These are phyloP conservation scores for Sporormia fimetaria DNA, from an alignment of 495 filamentous ascomycete genomes.

Conservation along the genomic window DNA sequence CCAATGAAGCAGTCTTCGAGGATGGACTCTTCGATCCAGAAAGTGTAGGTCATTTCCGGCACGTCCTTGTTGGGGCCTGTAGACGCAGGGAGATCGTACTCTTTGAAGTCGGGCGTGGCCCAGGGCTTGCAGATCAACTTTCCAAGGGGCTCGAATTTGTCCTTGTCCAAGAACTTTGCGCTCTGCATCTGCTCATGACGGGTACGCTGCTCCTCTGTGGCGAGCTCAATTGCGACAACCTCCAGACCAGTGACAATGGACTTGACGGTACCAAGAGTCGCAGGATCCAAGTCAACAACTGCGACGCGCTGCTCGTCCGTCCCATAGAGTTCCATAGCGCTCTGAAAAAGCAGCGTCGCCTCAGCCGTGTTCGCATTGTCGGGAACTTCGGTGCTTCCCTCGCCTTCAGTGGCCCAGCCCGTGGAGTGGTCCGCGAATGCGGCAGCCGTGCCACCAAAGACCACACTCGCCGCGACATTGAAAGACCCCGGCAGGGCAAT, in stretches of 20 bases:
- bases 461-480: constrained; percentile 53
- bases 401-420: constrained; percentile 32
- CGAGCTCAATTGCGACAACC: constrained; percentile 38
- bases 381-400: background rate
- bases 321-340: constrained; percentile 32
- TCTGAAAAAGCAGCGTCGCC: constrained; percentile 33
- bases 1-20: constrained; percentile 54
- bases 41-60: constrained; percentile 39
- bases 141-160: constrained; percentile 28
- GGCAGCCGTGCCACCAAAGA: constrained; percentile 43
- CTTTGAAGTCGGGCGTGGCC: constrained; percentile 20
- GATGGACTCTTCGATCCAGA: constrained; percentile 56
- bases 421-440: constrained; percentile 27
- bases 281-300: constrained; percentile 2
- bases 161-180: constrained; percentile 8
- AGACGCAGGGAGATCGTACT: constrained; percentile 28
- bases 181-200: constrained; percentile 30
- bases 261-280: constrained; percentile 30
- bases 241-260: constrained; percentile 46
- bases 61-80: constrained; percentile 15
- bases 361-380: constrained; percentile 26
- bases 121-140: constrained; percentile 30
- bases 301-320: constrained; percentile 26
- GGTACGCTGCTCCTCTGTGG: constrained; percentile 34
- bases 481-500: constrained; percentile 57